These are phyloP conservation scores for Chaetomidium leptoderma DNA, from an alignment of 495 filamentous ascomycete genomes.

Conservation along the genomic window DNA sequence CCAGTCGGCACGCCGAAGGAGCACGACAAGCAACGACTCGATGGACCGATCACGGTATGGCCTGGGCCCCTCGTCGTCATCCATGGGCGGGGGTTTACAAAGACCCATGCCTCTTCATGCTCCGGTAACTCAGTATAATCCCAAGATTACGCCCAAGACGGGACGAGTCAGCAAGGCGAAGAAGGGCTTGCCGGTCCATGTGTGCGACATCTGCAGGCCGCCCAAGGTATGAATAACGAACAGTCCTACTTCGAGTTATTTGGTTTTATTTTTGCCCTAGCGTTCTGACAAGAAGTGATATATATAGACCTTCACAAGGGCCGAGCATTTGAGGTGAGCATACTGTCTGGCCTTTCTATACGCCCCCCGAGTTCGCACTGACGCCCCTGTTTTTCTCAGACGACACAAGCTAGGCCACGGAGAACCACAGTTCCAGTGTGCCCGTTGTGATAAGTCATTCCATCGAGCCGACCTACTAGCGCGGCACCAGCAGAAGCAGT, in stretches of 20 bases:
- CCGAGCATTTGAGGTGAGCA: slow-evolving; percentile 73
- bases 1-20: slow-evolving; percentile 36
- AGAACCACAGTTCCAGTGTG: slow-evolving; percentile 63
- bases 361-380: slow-evolving; percentile 9
- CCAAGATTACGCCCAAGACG: slow-evolving; percentile 65
- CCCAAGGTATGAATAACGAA: slow-evolving; percentile 49
- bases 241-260: slow-evolving; percentile 14
- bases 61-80: slow-evolving; percentile 32
- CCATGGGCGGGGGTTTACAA: slow-evolving; percentile 29
- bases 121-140: slow-evolving; percentile 36
- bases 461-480: slow-evolving; percentile 69
- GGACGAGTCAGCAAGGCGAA: slow-evolving; percentile 75
- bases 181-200: slow-evolving; percentile 76
- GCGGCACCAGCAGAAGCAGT: slow-evolving; percentile 83
- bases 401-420: slow-evolving; percentile 87
- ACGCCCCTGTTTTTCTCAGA: slow-evolving; percentile 40
- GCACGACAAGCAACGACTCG: slow-evolving; percentile 43
- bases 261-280: slow-evolving; percentile 5
- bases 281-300: slow-evolving; percentile 20
- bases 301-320: slow-evolving; percentile 69
- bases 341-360: neutral
- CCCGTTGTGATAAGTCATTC: slow-evolving; percentile 61
- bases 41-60: slow-evolving; percentile 44
- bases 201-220: slow-evolving; percentile 60
- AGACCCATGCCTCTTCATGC: slow-evolving; percentile 38